Evolutionary conservation across 345 rosid genomes (phyloP), one percentile per base, ranked within the genome.

Genomic region (Eucalyptus regnans): DNA sequence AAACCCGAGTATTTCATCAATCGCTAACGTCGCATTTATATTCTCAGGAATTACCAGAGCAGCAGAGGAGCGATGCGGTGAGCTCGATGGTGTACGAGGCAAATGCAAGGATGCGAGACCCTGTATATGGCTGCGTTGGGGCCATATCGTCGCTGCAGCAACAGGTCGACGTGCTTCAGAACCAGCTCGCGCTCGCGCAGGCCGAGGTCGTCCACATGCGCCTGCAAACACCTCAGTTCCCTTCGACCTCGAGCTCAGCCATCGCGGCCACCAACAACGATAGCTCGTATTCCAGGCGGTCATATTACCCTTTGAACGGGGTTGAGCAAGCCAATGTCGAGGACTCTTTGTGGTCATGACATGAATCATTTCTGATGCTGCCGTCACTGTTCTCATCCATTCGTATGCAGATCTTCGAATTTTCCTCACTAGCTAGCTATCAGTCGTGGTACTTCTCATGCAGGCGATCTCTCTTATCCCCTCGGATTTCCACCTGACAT

Each of bases 1-100:
- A 44, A 48, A 14, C 54, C 41, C 37, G 25, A 6, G 12, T 5
- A 25, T 43, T 50, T 87, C 20, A 33, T 22, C 85, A 17, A 37
- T 27, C 46, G 44, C 60, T 33, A 5, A 6, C 14, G 80, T 22
- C 15, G 1, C 18, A 20, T 17, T 31, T 46, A 13, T 13, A 20
- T 60, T 25, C 56, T 51, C 86, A 89, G 90, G 90, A 89, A 4
- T 41, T 89, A 44, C 87, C 88, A 17, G 90, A 89, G 7, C 86
- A 93, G 79, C 96, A 94, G 50, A 90, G 99, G 22, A 92, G 95
- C 46, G 99, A 97, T 87, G 99, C 99, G n/a, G 99, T 97, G 92
- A 96, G 97, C 76, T 94, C 98, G 51, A 95, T 97, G 95, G 98
- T 96, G 90, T 97, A 97, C 58, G 99, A 97, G 88, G 99, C 99